These are phyloP conservation scores for Teunomyces funiuensis DNA, from an alignment of 805 yeast species.

Conservation along the genomic window DNA sequence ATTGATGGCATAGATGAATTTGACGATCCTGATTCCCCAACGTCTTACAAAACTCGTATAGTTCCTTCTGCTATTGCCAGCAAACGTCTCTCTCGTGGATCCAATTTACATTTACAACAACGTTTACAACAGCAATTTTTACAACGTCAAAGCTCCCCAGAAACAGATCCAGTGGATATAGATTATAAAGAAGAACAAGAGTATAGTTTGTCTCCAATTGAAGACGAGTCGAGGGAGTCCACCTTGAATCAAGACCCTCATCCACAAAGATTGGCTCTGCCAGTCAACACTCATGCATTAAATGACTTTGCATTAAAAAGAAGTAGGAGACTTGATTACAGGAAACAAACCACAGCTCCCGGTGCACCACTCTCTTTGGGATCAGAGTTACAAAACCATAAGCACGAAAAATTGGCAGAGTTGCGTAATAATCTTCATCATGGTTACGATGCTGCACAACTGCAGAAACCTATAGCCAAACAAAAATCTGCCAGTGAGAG, in stretches of 20 bases:
- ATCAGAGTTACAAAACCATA: constrained; percentile 23
- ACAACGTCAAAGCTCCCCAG: constrained; percentile 13
- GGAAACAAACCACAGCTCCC: constrained; percentile 24
- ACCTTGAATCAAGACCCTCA: background rate
- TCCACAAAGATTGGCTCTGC: constrained; percentile 1
- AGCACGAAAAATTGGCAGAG: constrained; percentile 26
- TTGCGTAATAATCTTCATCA: constrained; percentile 19
- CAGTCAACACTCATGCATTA: background rate
- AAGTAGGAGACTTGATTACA: constrained; percentile 40
- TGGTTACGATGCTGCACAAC: constrained; percentile 8
- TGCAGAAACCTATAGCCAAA: constrained; percentile 6
- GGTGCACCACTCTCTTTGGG: constrained; percentile 15
- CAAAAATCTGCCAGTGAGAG: constrained; percentile 5
- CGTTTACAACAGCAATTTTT: constrained; percentile 18
- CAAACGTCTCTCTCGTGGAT: constrained; percentile 6
- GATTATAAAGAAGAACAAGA: background rate
- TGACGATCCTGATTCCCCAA: constrained; percentile 16
- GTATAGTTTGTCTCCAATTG: background rate
- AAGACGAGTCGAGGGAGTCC: background rate
- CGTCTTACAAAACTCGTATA: constrained; percentile 2
- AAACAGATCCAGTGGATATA: constrained; percentile 46
- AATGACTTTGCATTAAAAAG: constrained; percentile 34
- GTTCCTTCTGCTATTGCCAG: background rate
- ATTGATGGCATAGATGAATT: constrained; percentile 10
- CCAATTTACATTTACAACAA: constrained; percentile 16